Evolutionary conservation across 768 basidiomycete genomes (phyloP).

Genomic region (Mycena pura): DNA sequence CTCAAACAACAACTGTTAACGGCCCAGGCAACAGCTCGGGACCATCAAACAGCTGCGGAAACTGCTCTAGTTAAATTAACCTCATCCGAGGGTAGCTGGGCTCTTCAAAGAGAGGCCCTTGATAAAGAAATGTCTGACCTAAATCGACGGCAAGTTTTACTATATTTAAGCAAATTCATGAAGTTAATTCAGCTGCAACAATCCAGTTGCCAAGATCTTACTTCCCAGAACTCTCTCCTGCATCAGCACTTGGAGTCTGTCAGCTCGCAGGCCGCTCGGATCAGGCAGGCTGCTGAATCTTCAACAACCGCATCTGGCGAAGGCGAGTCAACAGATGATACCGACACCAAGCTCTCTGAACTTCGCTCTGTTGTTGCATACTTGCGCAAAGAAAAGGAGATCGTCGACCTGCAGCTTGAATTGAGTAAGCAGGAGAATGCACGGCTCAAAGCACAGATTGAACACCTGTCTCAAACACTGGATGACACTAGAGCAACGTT

Average conservation of each 20-base stretch:
- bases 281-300: conserved; percentile 71
- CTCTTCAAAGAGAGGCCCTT: conserved; percentile 74
- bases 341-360: conserved; percentile 72
- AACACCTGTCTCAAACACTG: conserved; percentile 71
- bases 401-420: conserved; percentile 87
- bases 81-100: conserved; percentile 82
- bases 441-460: conserved; percentile 76
- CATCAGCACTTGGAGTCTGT: conserved; percentile 88
- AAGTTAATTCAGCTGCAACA: not conserved
- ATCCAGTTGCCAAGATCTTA: conserved; percentile 72
- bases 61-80: conserved; percentile 77
- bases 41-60: conserved; percentile 67
- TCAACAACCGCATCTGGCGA: conserved; percentile 50
- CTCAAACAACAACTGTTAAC: conserved; percentile 68
- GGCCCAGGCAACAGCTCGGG: conserved; percentile 60
- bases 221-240: conserved; percentile 75
- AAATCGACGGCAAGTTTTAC: conserved; percentile 61
- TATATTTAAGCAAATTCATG: not conserved
- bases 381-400: conserved; percentile 90
- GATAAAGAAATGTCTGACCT: conserved; percentile 82
- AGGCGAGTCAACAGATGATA: conserved; percentile 53
- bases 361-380: conserved; percentile 81
- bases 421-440: conserved; percentile 78
- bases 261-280: conserved; percentile 82
- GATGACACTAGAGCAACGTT: conserved; percentile 75